phyloP scores from a whole-genome alignment of 2,329 filamentous ascomycete genomes.

The Pseudogymnoascus sp. region DNA sequence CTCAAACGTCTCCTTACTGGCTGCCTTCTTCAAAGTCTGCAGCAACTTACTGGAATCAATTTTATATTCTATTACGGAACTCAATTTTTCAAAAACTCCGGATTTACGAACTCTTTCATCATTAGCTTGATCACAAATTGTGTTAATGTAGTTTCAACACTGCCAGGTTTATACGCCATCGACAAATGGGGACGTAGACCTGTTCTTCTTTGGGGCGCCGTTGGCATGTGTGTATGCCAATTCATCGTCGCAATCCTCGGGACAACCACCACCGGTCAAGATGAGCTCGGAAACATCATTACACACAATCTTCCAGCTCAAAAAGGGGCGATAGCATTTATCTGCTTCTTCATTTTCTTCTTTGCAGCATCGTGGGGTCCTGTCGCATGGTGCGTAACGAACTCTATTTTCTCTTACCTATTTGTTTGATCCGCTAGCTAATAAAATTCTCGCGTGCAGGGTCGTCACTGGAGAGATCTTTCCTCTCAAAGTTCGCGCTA shows the following conservation, averaged over 20 bases:
- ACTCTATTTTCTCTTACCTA: background rate
- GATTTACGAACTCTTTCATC: constrained; percentile 55
- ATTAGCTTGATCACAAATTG: constrained; percentile 69
- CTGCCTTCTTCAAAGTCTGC: constrained; percentile 67
- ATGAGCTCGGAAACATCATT: constrained; percentile 38
- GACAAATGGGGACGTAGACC: constrained; percentile 69
- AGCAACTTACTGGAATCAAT: constrained; percentile 70
- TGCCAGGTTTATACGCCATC: constrained; percentile 67
- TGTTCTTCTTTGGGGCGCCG: constrained; percentile 64
- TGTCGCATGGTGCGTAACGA: constrained; percentile 48
- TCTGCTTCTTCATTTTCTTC: constrained; percentile 69
- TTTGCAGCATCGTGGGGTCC: constrained; percentile 74
- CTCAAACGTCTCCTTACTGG: constrained; percentile 67
- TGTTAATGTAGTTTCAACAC: constrained; percentile 69
- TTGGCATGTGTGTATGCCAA: constrained; percentile 65
- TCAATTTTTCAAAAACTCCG: constrained; percentile 58
- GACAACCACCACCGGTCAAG: constrained; percentile 47
- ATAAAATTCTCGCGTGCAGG: constrained; percentile 38
- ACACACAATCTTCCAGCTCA: constrained; percentile 46
- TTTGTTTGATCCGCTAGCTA: constrained; percentile 23
- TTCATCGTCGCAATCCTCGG: constrained; percentile 60
- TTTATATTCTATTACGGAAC: constrained; percentile 76
- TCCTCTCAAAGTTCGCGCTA: constrained; percentile 63
- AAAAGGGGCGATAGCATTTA: constrained; percentile 56
- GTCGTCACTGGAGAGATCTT: constrained; percentile 67